A percentile compares a stretch with the other conserved stretches of the same genome.
These are phyloP conservation scores for Aspergillus diversus DNA, from an alignment of 495 filamentous ascomycete species.

Conservation along the genomic window DNA sequence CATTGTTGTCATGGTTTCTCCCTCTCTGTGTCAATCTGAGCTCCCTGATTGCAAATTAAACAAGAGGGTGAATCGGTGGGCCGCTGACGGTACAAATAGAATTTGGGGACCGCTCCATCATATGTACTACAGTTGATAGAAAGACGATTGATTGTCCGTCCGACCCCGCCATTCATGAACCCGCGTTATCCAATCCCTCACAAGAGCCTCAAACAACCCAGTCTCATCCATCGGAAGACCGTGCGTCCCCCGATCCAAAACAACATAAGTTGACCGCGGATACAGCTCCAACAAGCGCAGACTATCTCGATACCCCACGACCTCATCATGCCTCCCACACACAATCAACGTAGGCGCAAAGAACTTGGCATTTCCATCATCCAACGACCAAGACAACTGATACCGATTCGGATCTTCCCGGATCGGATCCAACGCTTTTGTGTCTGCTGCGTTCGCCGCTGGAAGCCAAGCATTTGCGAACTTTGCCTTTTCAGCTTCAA, in stretches of 20 bases:
- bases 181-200: conserved; percentile 34
- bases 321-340: conserved; percentile 35
- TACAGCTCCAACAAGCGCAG: conserved; percentile 37
- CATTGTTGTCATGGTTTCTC: no score
- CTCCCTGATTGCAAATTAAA: no score
- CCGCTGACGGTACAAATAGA: no score
- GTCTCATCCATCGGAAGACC: conserved; percentile 37
- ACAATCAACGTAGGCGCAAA: conserved; percentile 36
- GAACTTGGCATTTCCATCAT: conserved; percentile 28
- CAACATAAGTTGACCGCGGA: conserved; percentile 35
- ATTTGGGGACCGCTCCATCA: no score
- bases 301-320: conserved; percentile 37
- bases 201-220: conserved; percentile 36
- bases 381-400: conserved; percentile 28
- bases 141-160: conserved; percentile 11
- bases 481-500: conserved; percentile 33
- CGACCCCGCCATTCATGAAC: conserved; percentile 30
- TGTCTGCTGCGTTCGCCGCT: conserved; percentile 29
- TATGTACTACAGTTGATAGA: background rate
- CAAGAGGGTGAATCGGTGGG: no score
- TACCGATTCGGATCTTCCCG: conserved; percentile 33
- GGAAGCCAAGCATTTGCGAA: conserved; percentile 25
- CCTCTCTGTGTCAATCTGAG: no score
- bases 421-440: conserved; percentile 33
- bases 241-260: conserved; percentile 38